Percentiles rank a stretch among this genome's conserved stretches.
Evolutionary conservation across 345 rosid genomes (phyloP).

Genomic region (Bretschneidera sinensis): DNA sequence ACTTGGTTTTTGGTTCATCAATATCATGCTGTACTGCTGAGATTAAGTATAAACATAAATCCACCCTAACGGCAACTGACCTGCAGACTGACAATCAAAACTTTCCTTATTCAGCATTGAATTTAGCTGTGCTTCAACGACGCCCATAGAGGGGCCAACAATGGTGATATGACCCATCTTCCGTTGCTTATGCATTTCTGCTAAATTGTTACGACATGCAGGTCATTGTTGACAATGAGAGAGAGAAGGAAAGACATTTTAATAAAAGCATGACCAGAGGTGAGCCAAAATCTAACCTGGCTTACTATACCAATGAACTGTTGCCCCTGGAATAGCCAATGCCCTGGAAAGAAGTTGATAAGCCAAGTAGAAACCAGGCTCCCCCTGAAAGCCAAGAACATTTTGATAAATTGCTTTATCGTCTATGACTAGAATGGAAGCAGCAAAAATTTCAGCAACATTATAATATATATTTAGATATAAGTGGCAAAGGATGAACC

Average conservation of each 20-base stretch:
- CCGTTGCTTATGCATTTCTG: slow-evolving; percentile 89
- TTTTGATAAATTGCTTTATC: not conserved
- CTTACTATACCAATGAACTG: slow-evolving; percentile 95
- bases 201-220: slow-evolving; percentile 7
- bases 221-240: not conserved
- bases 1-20: no score
- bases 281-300: slow-evolving; percentile 55
- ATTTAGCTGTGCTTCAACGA: slow-evolving; percentile 52
- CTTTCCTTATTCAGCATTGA: slow-evolving; percentile 47
- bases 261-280: not conserved
- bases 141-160: slow-evolving; percentile 65
- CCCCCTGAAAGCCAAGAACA: slow-evolving; percentile 53
- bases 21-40: no score
- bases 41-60: not conserved
- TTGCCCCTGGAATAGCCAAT: slow-evolving; percentile 58
- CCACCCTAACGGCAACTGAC: slow-evolving; percentile 34
- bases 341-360: slow-evolving; percentile 64
- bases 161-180: slow-evolving; percentile 96
- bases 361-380: slow-evolving; percentile 66
- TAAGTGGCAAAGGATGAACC: not conserved
- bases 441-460: not conserved
- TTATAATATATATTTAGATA: not conserved
- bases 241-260: not conserved
- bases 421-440: not conserved
- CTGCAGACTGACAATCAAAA: slow-evolving; percentile 30